These are phyloP conservation scores for Backusella psychrophila DNA, from an alignment of 192 early-diverging fungal species.

Conservation along the genomic window DNA sequence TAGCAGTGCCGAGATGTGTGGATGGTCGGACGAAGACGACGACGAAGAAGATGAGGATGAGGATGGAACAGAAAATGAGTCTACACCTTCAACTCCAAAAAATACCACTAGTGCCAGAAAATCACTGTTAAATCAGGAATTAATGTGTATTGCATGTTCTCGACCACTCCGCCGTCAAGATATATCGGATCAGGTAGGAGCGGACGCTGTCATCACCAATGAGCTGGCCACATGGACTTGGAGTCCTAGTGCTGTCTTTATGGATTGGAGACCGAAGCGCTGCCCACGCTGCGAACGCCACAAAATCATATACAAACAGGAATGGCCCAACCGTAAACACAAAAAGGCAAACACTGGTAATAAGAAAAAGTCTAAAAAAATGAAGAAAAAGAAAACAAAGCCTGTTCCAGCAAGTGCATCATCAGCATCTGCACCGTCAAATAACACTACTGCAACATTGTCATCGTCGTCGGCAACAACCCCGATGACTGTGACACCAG, in stretches of 20 bases:
- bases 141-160: slow-evolving; percentile 23
- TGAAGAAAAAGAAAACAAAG: background rate
- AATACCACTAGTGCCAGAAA: background rate
- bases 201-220: slow-evolving; percentile 7
- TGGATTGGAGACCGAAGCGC: slow-evolving; percentile 23
- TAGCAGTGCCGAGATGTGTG: slow-evolving; percentile 14
- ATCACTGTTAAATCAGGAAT: slow-evolving; percentile 11
- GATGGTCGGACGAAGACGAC: slow-evolving; percentile 7
- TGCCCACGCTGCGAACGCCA: slow-evolving; percentile 31
- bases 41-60: slow-evolving; percentile 2
- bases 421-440: background rate
- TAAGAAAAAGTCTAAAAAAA: slow-evolving; percentile 4
- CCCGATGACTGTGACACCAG: background rate
- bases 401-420: background rate
- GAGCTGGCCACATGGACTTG: slow-evolving; percentile 31
- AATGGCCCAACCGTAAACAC: slow-evolving; percentile 27
- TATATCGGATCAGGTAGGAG: slow-evolving; percentile 1
- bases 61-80: background rate
- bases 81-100: background rate
- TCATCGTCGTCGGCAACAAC: background rate
- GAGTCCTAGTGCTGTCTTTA: slow-evolving; percentile 26
- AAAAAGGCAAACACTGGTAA: background rate
- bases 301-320: slow-evolving; percentile 24
- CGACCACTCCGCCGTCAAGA: slow-evolving; percentile 17
- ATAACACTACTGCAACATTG: background rate